Percentiles rank a stretch among this genome's conserved stretches.
Conservation (phyloP, 345 rosid genomes). For the Ceriops tagal region DNA sequence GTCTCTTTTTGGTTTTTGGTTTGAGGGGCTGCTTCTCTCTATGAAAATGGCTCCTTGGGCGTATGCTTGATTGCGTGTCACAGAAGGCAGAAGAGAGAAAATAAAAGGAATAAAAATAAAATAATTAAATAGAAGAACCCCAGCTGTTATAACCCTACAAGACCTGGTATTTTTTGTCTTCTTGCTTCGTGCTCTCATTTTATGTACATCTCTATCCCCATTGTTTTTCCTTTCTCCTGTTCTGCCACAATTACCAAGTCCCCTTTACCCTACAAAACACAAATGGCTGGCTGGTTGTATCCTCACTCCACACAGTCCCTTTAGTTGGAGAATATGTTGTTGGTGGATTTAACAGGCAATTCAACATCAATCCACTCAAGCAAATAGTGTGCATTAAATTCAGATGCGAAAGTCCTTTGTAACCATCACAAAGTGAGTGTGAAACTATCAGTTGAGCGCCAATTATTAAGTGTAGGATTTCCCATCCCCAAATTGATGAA, state of each 20-base stretch:
- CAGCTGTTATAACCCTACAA: constrained; percentile 17
- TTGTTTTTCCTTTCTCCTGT: neutral
- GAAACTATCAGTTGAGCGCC: no score
- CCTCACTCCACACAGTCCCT: no score
- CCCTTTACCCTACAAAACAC: neutral
- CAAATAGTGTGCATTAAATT: no score
- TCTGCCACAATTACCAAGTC: no score
- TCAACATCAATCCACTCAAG: no score
- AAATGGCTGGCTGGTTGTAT: neutral
- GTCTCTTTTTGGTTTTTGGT: constrained; percentile 15
- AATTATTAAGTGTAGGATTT: no score
- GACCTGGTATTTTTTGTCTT: constrained; percentile 19
- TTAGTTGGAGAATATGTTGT: no score
- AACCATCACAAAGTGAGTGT: no score
- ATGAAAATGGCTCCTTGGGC: constrained; percentile 4
- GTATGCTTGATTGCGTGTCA: neutral
- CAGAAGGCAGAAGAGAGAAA: neutral
- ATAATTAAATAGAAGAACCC: neutral
- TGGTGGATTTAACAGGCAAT: no score
- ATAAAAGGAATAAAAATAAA: neutral
- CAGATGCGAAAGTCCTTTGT: no score
- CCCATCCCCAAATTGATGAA: no score
- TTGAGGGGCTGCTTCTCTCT: constrained; percentile 2
- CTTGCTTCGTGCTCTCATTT: neutral
- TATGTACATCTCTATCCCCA: constrained; percentile 10